Conservation (phyloP, 2,329 filamentous ascomycete species). For the Epichloe sp. region DNA sequence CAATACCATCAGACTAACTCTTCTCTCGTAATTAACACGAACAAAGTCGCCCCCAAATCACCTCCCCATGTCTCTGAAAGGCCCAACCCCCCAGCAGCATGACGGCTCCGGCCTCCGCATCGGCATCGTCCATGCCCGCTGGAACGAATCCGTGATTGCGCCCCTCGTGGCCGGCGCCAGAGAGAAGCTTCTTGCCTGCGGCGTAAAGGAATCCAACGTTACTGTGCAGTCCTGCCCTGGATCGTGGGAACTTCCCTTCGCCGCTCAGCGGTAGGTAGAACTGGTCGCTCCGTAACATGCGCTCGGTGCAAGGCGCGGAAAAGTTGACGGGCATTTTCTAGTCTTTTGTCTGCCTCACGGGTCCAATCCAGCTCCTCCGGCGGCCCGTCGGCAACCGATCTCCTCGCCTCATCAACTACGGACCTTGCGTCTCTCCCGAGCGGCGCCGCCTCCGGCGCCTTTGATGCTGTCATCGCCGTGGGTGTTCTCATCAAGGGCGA, state of each 20-base stretch:
- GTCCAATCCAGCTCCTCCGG: conserved; percentile 59
- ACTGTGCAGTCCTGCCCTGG: conserved; percentile 82
- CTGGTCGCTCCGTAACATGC: conserved; percentile 2
- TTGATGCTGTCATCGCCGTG: conserved; percentile 90
- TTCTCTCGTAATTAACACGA: neutral
- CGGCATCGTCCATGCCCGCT: conserved; percentile 90
- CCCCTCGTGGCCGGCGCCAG: conserved; percentile 71
- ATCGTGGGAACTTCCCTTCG: conserved; percentile 87
- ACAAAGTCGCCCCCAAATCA: neutral
- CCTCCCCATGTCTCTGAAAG: conserved; percentile 35
- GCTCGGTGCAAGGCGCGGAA: too few relatives aligned
- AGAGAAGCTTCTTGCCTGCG: conserved; percentile 61
- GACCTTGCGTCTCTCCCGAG: conserved; percentile 45
- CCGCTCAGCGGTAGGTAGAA: conserved; percentile 57
- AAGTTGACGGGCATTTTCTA: conserved; percentile 19
- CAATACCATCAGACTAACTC: neutral
- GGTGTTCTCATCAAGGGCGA: conserved; percentile 96
- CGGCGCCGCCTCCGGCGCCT: conserved; percentile 43
- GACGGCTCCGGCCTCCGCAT: conserved; percentile 68
- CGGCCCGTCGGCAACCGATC: conserved; percentile 57
- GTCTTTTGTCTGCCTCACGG: conserved; percentile 74
- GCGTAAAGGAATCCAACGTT: conserved; percentile 81
- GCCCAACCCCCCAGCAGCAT: conserved; percentile 43
- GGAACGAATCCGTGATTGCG: conserved; percentile 83
- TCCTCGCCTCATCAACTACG: conserved; percentile 55